Conservation (phyloP, 139 green algal genomes). For the Chlorella sp. region DNA sequence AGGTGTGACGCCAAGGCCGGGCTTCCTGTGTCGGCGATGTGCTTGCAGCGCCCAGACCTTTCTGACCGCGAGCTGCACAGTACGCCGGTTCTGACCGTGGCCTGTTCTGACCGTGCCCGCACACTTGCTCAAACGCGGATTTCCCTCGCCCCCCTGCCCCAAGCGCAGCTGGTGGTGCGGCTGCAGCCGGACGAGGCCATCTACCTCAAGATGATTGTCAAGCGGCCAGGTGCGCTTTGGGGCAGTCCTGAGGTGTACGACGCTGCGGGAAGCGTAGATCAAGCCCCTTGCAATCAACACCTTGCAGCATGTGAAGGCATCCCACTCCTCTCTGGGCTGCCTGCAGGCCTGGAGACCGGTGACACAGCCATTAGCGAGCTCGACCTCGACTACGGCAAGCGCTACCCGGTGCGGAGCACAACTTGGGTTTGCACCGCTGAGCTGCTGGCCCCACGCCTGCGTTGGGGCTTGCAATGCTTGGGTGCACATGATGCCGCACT, state of each 20-base stretch:
- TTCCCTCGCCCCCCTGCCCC: neutral
- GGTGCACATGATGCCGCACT: too few relatives aligned
- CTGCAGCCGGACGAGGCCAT: conserved; percentile 90
- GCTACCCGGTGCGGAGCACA: conserved; percentile 8
- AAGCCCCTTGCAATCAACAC: too few relatives aligned
- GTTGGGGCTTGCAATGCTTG: too few relatives aligned
- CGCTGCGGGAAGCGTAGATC: too few relatives aligned
- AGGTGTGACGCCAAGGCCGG: too few relatives aligned
- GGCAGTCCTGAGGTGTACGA: too few relatives aligned
- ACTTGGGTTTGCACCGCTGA: too few relatives aligned
- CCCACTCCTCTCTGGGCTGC: neutral
- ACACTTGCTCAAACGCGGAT: neutral
- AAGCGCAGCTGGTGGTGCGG: conserved; percentile 85
- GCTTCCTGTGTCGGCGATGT: neutral
- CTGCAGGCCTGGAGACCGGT: conserved; percentile 70
- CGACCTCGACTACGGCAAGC: conserved; percentile 77
- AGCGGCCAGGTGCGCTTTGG: conserved; percentile 68
- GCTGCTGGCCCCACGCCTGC: too few relatives aligned
- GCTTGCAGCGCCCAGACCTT: neutral
- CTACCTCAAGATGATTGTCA: conserved; percentile 95
- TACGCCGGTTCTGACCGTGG: neutral
- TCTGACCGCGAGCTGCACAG: too few relatives aligned
- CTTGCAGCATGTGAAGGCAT: too few relatives aligned
- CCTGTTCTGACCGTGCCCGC: neutral
- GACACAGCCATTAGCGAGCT: conserved; percentile 80